phyloP scores from a whole-genome alignment of 2,329 filamentous ascomycete species.

The Aurifilum marmelostoma region DNA sequence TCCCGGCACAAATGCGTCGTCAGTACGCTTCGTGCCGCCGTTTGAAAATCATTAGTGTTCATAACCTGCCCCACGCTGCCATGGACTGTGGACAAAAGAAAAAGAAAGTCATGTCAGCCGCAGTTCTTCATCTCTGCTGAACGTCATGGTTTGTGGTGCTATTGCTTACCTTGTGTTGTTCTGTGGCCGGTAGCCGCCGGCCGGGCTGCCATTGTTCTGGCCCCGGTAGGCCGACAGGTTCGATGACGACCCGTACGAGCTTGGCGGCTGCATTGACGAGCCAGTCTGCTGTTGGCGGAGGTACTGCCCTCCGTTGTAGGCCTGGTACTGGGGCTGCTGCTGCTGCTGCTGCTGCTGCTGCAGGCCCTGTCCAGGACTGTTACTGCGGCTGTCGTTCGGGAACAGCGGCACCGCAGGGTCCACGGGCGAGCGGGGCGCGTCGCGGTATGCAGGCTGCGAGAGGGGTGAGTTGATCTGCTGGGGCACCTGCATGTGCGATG shows the following conservation, averaged over 20 bases:
- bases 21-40: constrained; percentile 20
- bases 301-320: constrained; percentile 34
- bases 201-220: constrained; percentile 47
- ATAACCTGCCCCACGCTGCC: constrained; percentile 61
- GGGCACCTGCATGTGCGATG: constrained; percentile 31
- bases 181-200: constrained; percentile 42
- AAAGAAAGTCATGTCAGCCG: constrained; percentile 32
- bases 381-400: constrained; percentile 42
- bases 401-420: constrained; percentile 56
- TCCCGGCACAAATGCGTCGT: constrained; percentile 17
- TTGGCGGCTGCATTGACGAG: constrained; percentile 34
- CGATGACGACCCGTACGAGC: constrained; percentile 39
- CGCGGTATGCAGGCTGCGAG: constrained; percentile 31
- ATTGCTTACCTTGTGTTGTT: constrained; percentile 51
- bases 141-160: too few relatives aligned
- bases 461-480: constrained; percentile 26
- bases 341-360: constrained; percentile 37
- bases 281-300: constrained; percentile 33
- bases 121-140: constrained; percentile 6
- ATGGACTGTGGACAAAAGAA: constrained; percentile 47
- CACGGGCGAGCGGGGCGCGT: constrained; percentile 49
- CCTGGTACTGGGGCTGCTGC: constrained; percentile 38
- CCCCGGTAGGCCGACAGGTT: constrained; percentile 41
- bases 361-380: constrained; percentile 30
- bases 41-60: constrained; percentile 40